Evolutionary conservation across 2,329 filamentous ascomycete species (phyloP), one percentile per base, ranked within the genome.

Genomic region (Colletotrichum lentis): DNA sequence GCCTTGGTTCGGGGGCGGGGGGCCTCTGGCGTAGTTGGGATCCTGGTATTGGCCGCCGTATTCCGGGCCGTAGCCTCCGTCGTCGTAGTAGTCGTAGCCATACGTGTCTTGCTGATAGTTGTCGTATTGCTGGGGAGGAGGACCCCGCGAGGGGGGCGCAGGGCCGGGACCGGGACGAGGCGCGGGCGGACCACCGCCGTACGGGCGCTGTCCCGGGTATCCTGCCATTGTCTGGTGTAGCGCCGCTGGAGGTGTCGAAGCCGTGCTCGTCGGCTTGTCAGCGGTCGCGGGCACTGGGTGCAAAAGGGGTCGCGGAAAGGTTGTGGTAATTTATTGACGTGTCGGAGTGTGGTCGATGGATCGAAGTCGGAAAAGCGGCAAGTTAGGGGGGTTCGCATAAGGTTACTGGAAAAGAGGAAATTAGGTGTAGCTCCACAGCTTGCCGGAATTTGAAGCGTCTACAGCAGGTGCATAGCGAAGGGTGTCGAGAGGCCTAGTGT

Each of bases 121-220:
- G 61, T 84, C 79, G 67, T 84, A 83, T 64, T 84, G 78, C 60
- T 79, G 50, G 5, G 50, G 50, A 20, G 49, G 74, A 39, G 72
- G 73, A 73, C 80, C 80, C 12, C 77, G 80, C 27, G 44, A 20
- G 24, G 57, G 20, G 35, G 27, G 64, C 47, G 60, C 64, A 59
- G 47, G 61, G 10, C 52, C 64, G 27, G 64, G 64, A 7, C 64
- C 64, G 46, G 80, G 79, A 62, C 81, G 77, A 62, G 80, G 81
- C 52, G 79, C 79, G 59, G 80, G 81, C 39, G 79, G 80, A n/a
- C 63, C 63, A 44, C 82, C 83, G 69, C 78, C 80, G 73, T 86
- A 85, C n/a, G 81, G 80, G 65, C 82, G 81, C 73, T 84, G 81
- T 60, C 73, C 78, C 64, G 79, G 78, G 68, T 83, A 85, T 60